Evolutionary conservation across 495 filamentous ascomycete genomes (phyloP).

Genomic region (Aspergillus biplanus): DNA sequence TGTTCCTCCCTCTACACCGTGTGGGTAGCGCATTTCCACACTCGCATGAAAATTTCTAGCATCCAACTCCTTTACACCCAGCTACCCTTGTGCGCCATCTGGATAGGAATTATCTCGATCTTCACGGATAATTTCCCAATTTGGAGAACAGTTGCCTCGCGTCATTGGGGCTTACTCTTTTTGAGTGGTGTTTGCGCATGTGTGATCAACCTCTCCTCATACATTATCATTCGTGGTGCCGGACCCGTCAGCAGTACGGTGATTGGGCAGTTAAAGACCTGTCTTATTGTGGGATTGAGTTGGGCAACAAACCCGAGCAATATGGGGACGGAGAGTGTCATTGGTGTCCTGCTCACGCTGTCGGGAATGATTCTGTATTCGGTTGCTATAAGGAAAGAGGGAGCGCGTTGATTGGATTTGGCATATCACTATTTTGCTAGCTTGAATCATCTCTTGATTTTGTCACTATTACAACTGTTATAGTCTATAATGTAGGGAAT

Average conservation of each 20-base stretch:
- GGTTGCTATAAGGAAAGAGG: background rate
- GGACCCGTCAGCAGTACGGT: constrained; percentile 7
- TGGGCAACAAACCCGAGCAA: background rate
- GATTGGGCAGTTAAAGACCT: constrained; percentile 8
- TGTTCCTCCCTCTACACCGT: constrained; percentile 10
- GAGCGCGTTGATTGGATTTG: background rate
- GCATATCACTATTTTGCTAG: background rate
- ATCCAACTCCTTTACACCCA: constrained; percentile 8
- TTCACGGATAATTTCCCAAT: constrained; percentile 4
- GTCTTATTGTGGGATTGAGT: constrained; percentile 3
- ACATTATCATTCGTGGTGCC: background rate
- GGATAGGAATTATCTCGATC: background rate
- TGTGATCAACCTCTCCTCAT: constrained; percentile 5
- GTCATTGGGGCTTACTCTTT: constrained; percentile 5
- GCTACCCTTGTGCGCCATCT: background rate
- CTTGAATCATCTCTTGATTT: background rate
- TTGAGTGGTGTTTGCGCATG: constrained; percentile 8
- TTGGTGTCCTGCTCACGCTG: background rate
- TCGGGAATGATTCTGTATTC: constrained; percentile 5
- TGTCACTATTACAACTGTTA: background rate
- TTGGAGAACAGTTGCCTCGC: background rate
- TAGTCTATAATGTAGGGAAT: too few species aligned
- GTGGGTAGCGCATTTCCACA: constrained; percentile 6
- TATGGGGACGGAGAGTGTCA: constrained; percentile 1
- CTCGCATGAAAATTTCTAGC: constrained; percentile 4